Evolutionary conservation across 108 stramenopile genomes (phyloP).

Genomic region (Fistulifera pelliculosa): DNA sequence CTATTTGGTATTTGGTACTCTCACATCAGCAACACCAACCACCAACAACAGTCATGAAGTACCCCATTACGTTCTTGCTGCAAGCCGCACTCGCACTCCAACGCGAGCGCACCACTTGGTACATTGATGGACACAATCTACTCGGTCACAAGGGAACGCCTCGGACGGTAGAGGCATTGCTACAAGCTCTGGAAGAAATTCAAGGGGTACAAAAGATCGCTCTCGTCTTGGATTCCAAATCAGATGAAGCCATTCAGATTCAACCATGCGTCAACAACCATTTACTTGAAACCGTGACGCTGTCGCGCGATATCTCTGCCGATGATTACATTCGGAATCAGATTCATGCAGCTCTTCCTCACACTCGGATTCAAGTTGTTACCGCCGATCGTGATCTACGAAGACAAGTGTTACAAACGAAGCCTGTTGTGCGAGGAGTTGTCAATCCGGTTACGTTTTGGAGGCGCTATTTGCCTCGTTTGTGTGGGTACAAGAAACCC

Average conservation of each 20-base stretch:
- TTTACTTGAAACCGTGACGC: constrained; percentile 9
- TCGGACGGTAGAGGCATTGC: constrained; percentile 20
- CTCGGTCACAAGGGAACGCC: constrained; percentile 29
- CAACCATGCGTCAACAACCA: neutral
- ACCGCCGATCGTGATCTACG: constrained; percentile 38
- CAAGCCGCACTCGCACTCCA: no score
- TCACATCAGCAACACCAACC: no score
- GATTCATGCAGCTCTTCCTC: constrained; percentile 8
- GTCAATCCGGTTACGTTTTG: constrained; percentile 48
- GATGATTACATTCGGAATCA: constrained; percentile 32
- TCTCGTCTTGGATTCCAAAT: constrained; percentile 34
- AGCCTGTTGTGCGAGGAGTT: constrained; percentile 24
- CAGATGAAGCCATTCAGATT: constrained; percentile 8
- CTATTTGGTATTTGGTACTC: no score
- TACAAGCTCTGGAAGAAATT: constrained; percentile 24
- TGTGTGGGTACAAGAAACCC: constrained; percentile 26
- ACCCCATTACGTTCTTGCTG: no score
- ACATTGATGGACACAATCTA: constrained; percentile 46
- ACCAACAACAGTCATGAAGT: no score
- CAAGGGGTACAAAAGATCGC: constrained; percentile 13
- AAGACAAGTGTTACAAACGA: constrained; percentile 12
- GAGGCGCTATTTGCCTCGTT: constrained; percentile 35
- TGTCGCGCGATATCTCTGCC: constrained; percentile 18
- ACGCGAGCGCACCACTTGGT: constrained; percentile 12
- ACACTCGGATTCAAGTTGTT: constrained; percentile 31